Evolutionary conservation across 768 basidiomycete species (phyloP).

Genomic region (Sporobolomyces roseus): DNA sequence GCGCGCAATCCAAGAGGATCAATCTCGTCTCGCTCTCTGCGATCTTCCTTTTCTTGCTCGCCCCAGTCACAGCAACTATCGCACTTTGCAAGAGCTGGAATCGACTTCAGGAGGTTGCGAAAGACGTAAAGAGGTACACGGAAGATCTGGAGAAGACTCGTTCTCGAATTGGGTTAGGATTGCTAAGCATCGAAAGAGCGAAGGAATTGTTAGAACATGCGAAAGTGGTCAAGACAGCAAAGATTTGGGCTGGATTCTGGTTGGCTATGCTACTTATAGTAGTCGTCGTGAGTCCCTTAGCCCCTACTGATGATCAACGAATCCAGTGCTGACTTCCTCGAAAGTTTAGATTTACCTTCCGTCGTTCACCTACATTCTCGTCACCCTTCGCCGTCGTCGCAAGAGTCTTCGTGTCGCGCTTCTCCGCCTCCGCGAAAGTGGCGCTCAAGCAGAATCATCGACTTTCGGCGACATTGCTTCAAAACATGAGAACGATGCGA

Average conservation of each 20-base stretch:
- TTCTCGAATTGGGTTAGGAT: neutral
- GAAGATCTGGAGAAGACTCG: neutral
- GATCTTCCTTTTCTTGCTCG: neutral
- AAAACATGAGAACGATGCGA: neutral
- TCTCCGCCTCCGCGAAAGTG: neutral
- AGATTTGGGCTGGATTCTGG: conserved; percentile 2
- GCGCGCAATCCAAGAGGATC: neutral
- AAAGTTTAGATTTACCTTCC: neutral
- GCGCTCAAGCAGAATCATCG: neutral
- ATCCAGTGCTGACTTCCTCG: neutral
- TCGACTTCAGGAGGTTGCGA: neutral
- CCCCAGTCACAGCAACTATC: neutral
- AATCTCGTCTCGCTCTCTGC: neutral
- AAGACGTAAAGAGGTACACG: neutral
- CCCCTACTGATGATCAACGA: neutral
- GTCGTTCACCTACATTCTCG: neutral
- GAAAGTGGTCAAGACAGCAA: neutral
- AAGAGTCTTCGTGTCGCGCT: neutral
- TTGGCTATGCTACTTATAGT: neutral
- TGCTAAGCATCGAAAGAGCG: neutral
- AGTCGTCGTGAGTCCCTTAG: neutral
- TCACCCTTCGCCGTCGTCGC: neutral
- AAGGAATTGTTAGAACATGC: neutral
- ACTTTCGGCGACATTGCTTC: conserved; percentile 3
- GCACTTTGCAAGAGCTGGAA: neutral